Evolutionary conservation across 1,139 yeast genomes (phyloP), one percentile per base, ranked within the genome.

Genomic region (Candida freyschussii): DNA sequence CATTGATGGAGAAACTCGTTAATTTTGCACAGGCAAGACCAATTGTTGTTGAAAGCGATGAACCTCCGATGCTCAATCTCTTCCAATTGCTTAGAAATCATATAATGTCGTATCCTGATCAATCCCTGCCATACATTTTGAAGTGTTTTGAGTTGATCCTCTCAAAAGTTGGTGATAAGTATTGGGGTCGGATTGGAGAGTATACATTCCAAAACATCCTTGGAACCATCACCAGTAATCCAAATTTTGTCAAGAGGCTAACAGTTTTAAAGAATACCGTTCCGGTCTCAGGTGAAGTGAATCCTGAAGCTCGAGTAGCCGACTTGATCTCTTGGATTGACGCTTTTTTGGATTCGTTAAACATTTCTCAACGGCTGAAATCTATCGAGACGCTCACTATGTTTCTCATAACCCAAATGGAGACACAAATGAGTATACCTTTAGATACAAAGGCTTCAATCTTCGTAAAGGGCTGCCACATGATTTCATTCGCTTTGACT

Each of bases 51-150:
- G 29, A 26, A 7, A 20, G 17, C 11, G 39, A 32, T 9, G 27
- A 27, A 5, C 17, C 27, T 3, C 7, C 14, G 12, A 13, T 17
- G 12, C 19, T 24, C 7, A 24, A 28, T 1, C 48, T 77, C 6
- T 52, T 68, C 17, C 59, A 63, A 17, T 66, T 78, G 2, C 60
- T 69, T 37, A 63, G 61, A 45, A 74, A 69, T 43, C 74, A 64
- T 52, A 56, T 71, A 34, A 65, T 69, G 67, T 67, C 81, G 1
- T 59, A 57, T 26, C 56, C 70, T n/a, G 59, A 67, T 27, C 59
- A 59, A 14, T 79, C 89, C 0, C 53, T 81, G 16, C 84, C 82
- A 0, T 55, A 63, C 16, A 54, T 78, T 6, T 56, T 82, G 18
- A 56, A 69, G 32, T 69, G 72, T 2, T 61, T 80, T 21, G 48